A percentile compares a stretch with the other conserved stretches of the same genome.
Conservation (phyloP, 225 moss, liverwort and hornwort genomes). For the Bryum argenteum region DNA sequence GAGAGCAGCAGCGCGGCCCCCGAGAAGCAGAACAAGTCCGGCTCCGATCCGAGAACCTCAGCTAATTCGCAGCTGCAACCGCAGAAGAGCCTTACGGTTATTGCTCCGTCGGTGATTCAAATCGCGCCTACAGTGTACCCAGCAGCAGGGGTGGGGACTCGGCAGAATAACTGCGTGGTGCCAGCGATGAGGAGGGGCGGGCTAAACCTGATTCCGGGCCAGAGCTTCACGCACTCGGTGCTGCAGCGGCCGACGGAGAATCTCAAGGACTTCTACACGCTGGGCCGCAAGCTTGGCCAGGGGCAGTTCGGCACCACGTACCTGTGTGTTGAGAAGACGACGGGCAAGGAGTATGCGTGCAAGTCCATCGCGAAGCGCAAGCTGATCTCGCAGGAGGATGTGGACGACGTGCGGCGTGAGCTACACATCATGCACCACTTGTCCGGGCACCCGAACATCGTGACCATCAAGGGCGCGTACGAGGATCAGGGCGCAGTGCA, state of each 20-base stretch:
- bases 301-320: slow-evolving; percentile 61
- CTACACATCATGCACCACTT: slow-evolving; percentile 66
- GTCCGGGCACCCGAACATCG: slow-evolving; percentile 62
- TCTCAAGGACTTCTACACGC: slow-evolving; percentile 48
- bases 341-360: slow-evolving; percentile 54
- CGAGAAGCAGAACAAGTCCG: slow-evolving; percentile 10
- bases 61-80: slow-evolving; percentile 21
- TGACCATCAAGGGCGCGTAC: slow-evolving; percentile 62
- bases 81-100: slow-evolving; percentile 36
- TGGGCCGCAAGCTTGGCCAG: slow-evolving; percentile 56
- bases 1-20: slow-evolving; percentile 6
- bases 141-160: background rate
- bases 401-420: slow-evolving; percentile 61
- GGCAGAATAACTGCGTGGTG: slow-evolving; percentile 33
- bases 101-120: slow-evolving; percentile 45
- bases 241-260: slow-evolving; percentile 58
- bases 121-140: slow-evolving; percentile 37
- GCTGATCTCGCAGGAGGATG: slow-evolving; percentile 60
- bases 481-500: slow-evolving; percentile 51
- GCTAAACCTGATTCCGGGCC: slow-evolving; percentile 50
- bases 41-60: background rate
- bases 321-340: slow-evolving; percentile 52
- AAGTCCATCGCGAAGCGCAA: slow-evolving; percentile 65
- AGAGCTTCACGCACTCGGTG: slow-evolving; percentile 61
- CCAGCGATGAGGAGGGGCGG: slow-evolving; percentile 51